Evolutionary conservation across 1,139 yeast genomes (phyloP).

Genomic region (Candida sanyaensis): DNA sequence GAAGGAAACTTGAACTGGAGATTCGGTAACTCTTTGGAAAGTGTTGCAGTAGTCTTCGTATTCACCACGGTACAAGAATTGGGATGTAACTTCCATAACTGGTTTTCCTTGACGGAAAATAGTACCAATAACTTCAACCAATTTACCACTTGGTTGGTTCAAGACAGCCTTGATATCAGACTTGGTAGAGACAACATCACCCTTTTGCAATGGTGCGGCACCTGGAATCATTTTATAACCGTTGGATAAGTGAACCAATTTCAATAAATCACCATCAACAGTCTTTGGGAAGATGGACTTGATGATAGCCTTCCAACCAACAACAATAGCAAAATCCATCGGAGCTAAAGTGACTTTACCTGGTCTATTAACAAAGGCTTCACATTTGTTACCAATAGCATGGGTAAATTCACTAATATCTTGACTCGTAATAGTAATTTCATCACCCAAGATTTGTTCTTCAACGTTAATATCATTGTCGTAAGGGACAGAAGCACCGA

Average conservation of each 20-base stretch:
- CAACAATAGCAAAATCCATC: conserved; percentile 98
- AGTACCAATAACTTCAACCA: conserved; percentile 94
- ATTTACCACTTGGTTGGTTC: conserved; percentile 90
- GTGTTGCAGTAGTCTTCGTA: conserved; percentile 89
- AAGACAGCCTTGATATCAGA: conserved; percentile 89
- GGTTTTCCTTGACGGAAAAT: conserved; percentile 74
- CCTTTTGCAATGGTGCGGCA: conserved; percentile 85
- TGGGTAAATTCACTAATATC: conserved; percentile 92
- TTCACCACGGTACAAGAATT: conserved; percentile 94
- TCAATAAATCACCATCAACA: conserved; percentile 94
- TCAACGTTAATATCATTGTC: conserved; percentile 70
- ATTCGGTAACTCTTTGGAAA: conserved; percentile 84
- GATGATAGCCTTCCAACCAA: conserved; percentile 98
- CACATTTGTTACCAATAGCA: conserved; percentile 96
- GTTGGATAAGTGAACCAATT: conserved; percentile 91
- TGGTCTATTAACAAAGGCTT: conserved; percentile 88
- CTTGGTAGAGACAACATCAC: conserved; percentile 78
- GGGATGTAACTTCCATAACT: conserved; percentile 92
- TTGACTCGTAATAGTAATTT: conserved; percentile 68
- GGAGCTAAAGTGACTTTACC: conserved; percentile 90
- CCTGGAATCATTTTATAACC: conserved; percentile 94
- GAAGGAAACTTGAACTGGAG: conserved; percentile 79
- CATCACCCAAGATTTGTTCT: conserved; percentile 70
- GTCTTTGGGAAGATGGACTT: conserved; percentile 95
- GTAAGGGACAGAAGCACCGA: conserved; percentile 61